Evolutionary conservation across 768 basidiomycete species (phyloP), one percentile per base, ranked within the genome.

Genomic region (Leccinum uliginosum): DNA sequence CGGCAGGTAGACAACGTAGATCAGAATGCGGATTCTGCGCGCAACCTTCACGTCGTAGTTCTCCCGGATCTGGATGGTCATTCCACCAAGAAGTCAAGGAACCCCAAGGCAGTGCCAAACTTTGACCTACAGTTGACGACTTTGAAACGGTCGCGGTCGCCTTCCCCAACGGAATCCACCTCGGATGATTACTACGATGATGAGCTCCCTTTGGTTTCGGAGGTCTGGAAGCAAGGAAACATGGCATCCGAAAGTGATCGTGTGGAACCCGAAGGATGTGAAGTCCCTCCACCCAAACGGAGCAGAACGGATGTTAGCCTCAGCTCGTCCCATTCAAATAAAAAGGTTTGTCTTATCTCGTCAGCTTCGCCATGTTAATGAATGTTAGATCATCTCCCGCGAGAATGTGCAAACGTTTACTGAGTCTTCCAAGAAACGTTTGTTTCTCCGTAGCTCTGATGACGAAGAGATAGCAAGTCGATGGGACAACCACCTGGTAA

Each of bases 111-210:
- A 8, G 58, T 62, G 3, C 75, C 79, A 24, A 74, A 82, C 58
- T 83, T 83, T 58, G 75, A 82, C 56, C 60, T 86, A 23, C 73
- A 81, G 51, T 78, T 86, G 48, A 67, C 79, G 47, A 61, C 65
- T 46, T 52, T 66, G 51, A 55, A 61, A 60, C 59, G 68, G 61
- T 57, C 56, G 61, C 53, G 52, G 24, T 71, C 72, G 9, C 50
- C 68, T 43, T 35, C 58, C 19, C 27, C 54, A 29, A 21, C 1
- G 1, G 59, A 53, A 12, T 54, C 53, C 15, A 27, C 62, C 34
- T 63, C 64, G 21, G 64, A 70, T 53, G 67, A 65, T 29, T 77
- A 78, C 35, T 68, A 66, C 35, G 71, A 73, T 40, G 76, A 43
- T 19, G 40, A 74, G 17, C 55, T 77, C 14, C 70, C 71, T 0